These are phyloP conservation scores for Gossypium turneri DNA, from an alignment of 345 rosid species.

Conservation along the genomic window DNA sequence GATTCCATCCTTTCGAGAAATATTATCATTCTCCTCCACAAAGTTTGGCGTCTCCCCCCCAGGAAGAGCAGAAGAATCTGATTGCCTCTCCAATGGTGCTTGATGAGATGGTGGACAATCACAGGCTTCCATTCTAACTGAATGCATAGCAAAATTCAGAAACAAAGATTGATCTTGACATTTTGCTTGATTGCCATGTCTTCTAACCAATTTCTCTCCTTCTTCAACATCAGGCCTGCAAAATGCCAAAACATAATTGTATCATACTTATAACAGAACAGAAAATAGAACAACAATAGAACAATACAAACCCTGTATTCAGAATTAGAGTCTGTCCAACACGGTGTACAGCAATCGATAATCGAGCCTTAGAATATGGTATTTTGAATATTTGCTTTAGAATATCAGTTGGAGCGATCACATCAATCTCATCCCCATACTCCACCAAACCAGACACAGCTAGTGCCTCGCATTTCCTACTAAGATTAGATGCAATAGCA, in stretches of 20 bases:
- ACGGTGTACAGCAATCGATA: constrained; percentile 87
- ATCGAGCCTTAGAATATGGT: constrained; percentile 88
- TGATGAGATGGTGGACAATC: constrained; percentile 81
- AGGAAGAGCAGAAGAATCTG: constrained; percentile 60
- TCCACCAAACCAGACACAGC: constrained; percentile 93
- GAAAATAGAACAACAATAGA: constrained; percentile 8
- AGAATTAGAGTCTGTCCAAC: constrained; percentile 89
- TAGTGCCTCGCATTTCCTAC: constrained; percentile 82
- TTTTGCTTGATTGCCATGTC: constrained; percentile 71
- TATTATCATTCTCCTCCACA: constrained; percentile 41
- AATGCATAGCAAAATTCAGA: constrained; percentile 96
- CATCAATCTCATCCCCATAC: constrained; percentile 93
- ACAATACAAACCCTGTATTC: constrained; percentile 63
- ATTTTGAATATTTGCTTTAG: constrained; percentile 93
- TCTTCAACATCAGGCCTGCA: constrained; percentile 89
- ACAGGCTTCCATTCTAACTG: constrained; percentile 97
- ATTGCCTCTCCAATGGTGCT: constrained; percentile 38
- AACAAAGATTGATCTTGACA: constrained; percentile 81
- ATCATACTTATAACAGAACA: background rate
- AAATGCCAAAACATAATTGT: constrained; percentile 4
- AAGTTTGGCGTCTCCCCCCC: constrained; percentile 37
- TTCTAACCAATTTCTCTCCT: constrained; percentile 80
- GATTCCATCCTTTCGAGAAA: constrained; percentile 37
- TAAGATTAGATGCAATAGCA: constrained; percentile 55
- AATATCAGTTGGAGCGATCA: constrained; percentile 84